These are phyloP conservation scores for Umbellularia californica DNA, from an alignment of 164 flowering plant species.

Conservation along the genomic window DNA sequence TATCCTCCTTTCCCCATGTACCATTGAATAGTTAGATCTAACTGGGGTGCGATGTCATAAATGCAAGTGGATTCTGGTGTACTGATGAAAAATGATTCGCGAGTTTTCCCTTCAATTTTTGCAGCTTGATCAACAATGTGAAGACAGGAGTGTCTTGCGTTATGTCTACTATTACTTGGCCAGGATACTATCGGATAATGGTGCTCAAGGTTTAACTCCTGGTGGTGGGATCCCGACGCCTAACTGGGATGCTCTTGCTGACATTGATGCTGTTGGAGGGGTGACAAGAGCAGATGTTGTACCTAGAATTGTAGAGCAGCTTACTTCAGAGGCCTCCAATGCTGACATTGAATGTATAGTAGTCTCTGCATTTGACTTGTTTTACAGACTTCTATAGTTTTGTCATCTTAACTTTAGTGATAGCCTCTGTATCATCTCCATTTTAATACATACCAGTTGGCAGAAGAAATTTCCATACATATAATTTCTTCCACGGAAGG, in stretches of 20 bases:
- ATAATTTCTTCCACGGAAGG: too few relatives aligned
- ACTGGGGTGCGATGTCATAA: not conserved
- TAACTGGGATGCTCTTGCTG: constrained; percentile 99
- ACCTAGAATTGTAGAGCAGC: constrained; percentile 82
- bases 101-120: constrained; percentile 10
- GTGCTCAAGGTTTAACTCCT: constrained; percentile 78
- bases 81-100: not conserved
- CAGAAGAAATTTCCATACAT: too few relatives aligned
- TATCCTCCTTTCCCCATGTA: not conserved
- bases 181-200: constrained; percentile 79
- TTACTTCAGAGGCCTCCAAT: constrained; percentile 71
- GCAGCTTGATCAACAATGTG: constrained; percentile 96
- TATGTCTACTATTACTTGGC: constrained; percentile 97
- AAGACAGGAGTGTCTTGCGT: constrained; percentile 78
- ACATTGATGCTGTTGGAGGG: constrained; percentile 95
- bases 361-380: constrained; percentile 12
- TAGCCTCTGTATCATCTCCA: too few relatives aligned
- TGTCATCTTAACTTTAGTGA: too few relatives aligned
- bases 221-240: constrained; percentile 99
- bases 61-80: not conserved
- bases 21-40: not conserved
- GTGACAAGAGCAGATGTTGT: constrained; percentile 99
- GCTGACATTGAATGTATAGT: constrained; percentile 65
- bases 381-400: too few relatives aligned
- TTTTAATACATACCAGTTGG: too few relatives aligned